Evolutionary conservation across 192 early-diverging fungal genomes (phyloP).

Genomic region (Coemansia aciculifera): DNA sequence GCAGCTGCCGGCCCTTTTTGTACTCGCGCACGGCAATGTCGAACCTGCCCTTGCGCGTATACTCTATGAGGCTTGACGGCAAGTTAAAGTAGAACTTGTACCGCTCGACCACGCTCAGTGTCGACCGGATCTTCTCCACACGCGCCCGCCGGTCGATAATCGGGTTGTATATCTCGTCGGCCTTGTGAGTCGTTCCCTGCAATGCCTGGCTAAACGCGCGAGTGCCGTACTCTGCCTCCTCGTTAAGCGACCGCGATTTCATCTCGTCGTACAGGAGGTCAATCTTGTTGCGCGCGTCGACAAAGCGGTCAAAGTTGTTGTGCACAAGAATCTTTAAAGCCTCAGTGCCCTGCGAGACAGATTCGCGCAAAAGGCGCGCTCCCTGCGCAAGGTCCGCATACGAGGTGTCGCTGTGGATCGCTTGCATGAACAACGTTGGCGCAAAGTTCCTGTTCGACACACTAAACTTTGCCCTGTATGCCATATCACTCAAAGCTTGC

Average conservation of each 20-base stretch:
- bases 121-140: conserved; percentile 87
- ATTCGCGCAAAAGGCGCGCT: conserved; percentile 65
- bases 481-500: conserved; percentile 39
- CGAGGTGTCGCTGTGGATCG: conserved; percentile 82
- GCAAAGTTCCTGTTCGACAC: conserved; percentile 60
- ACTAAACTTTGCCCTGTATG: conserved; percentile 52
- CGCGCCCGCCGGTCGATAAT: conserved; percentile 81
- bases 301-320: conserved; percentile 96
- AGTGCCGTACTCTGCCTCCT: conserved; percentile 78
- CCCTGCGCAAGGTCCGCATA: conserved; percentile 82
- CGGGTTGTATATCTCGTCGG: conserved; percentile 82
- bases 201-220: conserved; percentile 67
- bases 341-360: conserved; percentile 81
- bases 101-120: conserved; percentile 87
- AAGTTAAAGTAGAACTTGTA: conserved; percentile 98
- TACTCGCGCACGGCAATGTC: conserved; percentile 93
- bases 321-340: conserved; percentile 88
- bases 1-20: conserved; percentile 88
- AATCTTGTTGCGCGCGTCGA: conserved; percentile 92
- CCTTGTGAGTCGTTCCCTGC: conserved; percentile 65
- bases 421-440: conserved; percentile 73
- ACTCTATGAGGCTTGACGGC: conserved; percentile 83
- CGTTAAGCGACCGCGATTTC: conserved; percentile 80
- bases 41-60: conserved; percentile 81
- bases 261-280: conserved; percentile 94